Evolutionary conservation across 345 rosid genomes (phyloP).

Genomic region (Melastoma malabathricum): DNA sequence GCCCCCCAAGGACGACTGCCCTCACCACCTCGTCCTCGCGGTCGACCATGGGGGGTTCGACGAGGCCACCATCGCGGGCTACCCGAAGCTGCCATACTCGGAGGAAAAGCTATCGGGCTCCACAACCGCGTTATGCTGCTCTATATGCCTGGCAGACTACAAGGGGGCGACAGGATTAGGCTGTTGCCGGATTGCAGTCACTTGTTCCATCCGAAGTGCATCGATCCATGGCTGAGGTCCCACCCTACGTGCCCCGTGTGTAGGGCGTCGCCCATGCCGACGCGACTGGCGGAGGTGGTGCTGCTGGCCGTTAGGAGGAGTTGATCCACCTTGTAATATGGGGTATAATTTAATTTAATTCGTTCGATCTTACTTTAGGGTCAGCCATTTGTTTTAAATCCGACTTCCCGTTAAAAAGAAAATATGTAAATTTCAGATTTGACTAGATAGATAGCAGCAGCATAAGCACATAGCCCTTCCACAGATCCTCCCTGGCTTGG

Average conservation of each 20-base stretch:
- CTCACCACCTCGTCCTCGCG: background rate
- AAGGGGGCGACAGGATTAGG: conserved; percentile 37
- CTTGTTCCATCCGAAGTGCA: conserved; percentile 57
- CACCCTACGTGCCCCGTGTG: conserved; percentile 77
- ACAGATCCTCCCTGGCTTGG: too few relatives aligned
- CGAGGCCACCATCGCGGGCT: conserved; percentile 55
- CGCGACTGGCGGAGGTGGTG: conserved; percentile 79
- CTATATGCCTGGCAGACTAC: conserved; percentile 80
- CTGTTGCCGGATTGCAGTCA: conserved; percentile 69
- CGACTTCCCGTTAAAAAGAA: too few relatives aligned
- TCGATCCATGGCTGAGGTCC: conserved; percentile 75
- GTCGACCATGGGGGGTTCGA: conserved; percentile 53
- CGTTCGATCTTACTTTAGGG: too few relatives aligned
- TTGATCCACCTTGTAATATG: conserved; percentile 9
- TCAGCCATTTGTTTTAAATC: too few relatives aligned
- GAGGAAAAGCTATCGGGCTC: conserved; percentile 33
- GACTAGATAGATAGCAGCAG: too few relatives aligned
- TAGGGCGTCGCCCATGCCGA: conserved; percentile 67
- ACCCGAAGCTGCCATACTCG: conserved; percentile 60
- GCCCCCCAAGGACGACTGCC: too few relatives aligned
- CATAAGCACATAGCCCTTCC: too few relatives aligned
- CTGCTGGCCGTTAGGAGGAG: conserved; percentile 43
- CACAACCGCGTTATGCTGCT: conserved; percentile 41
- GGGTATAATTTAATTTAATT: too few relatives aligned
- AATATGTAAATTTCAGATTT: too few relatives aligned